Evolutionary conservation across 2,329 filamentous ascomycete genomes (phyloP), one percentile per base, ranked within the genome.

Genomic region (Alternaria sp.): DNA sequence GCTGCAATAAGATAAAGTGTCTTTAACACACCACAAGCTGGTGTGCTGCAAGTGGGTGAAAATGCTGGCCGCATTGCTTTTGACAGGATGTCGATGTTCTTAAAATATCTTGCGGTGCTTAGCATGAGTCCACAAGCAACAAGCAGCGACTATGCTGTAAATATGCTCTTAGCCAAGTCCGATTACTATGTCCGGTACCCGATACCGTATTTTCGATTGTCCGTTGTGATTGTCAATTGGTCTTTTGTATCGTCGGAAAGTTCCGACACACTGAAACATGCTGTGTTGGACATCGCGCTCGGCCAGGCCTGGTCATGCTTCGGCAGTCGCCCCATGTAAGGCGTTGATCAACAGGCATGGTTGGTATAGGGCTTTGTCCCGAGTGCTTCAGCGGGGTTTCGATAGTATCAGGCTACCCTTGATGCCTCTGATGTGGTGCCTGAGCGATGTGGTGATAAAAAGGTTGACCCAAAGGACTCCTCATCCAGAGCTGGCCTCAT

Each of bases 331-430:
- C 25, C 38, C 16, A 41, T 44, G 43, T 36, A 44, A 38, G 28
- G 32, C n/a, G 44, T 27, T 30, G 40, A 38, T 54, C 9, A 44
- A 46, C 38, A 25, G 45, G 36, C 30, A 52, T 46, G 38, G 44
- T 48, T 46, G 49, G 45, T 40, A 25, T 34, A 27, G 11, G 30
- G 40, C 50, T 14, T 32, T 64, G 54, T 38, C 18, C 38, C n/a
- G 9, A 25, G 44, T 44, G 61, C 61, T 64, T 64, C 63, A 64
- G 51, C 12, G 40, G 12, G 25, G 63, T 66, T 66, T 66, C 63
- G 61, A 27, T 40, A 20, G 20, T 25, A 34, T 58, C 36, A 36
- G 60, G 54, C 50, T 9, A 22, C 38, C 58, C 61, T 57, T 41
- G 57, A 30, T 22, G 16, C 8, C n/a, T 32, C 16, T 22, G 32